Percentiles rank a stretch among this genome's conserved stretches.
Conservation (phyloP, 768 basidiomycete species). For the Phanerochaete carnosa region DNA sequence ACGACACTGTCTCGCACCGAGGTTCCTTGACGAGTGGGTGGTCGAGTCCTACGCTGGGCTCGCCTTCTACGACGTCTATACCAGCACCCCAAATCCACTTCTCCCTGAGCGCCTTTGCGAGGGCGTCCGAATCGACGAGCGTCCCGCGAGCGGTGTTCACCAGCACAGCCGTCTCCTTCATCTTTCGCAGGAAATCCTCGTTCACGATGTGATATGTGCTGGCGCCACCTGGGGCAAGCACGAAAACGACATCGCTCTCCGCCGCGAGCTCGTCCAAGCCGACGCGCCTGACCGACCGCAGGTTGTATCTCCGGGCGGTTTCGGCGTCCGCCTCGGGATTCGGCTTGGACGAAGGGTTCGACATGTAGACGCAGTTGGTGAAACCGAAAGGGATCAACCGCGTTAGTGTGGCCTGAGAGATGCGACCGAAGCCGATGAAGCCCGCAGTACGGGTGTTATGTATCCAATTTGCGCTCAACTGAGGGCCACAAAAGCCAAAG, state of each 20-base stretch:
- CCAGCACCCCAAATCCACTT: constrained; percentile 90
- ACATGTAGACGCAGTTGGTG: constrained; percentile 66
- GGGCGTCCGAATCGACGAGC: constrained; percentile 85
- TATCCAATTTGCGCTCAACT: constrained; percentile 53
- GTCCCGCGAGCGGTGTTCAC: constrained; percentile 87
- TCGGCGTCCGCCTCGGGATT: constrained; percentile 36
- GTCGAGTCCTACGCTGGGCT: constrained; percentile 68
- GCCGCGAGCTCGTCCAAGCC: constrained; percentile 65
- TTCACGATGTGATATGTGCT: constrained; percentile 72
- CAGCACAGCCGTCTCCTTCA: constrained; percentile 82
- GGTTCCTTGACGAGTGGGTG: constrained; percentile 82
- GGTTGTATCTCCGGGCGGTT: constrained; percentile 24
- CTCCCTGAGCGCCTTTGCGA: constrained; percentile 74
- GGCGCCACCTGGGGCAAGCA: constrained; percentile 74
- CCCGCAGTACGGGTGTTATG: constrained; percentile 67
- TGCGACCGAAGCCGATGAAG: constrained; percentile 94
- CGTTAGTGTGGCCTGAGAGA: constrained; percentile 78
- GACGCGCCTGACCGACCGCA: constrained; percentile 49
- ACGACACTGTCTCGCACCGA: constrained; percentile 37
- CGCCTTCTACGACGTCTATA: constrained; percentile 91
- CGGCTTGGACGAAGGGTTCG: constrained; percentile 49
- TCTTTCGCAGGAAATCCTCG: constrained; percentile 66
- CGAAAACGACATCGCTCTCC: constrained; percentile 81
- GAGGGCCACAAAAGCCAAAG: constrained; percentile 81
- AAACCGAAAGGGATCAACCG: constrained; percentile 84